Conservation (phyloP, 2,329 filamentous ascomycete genomes). For the Trichophyton benhamiae region DNA sequence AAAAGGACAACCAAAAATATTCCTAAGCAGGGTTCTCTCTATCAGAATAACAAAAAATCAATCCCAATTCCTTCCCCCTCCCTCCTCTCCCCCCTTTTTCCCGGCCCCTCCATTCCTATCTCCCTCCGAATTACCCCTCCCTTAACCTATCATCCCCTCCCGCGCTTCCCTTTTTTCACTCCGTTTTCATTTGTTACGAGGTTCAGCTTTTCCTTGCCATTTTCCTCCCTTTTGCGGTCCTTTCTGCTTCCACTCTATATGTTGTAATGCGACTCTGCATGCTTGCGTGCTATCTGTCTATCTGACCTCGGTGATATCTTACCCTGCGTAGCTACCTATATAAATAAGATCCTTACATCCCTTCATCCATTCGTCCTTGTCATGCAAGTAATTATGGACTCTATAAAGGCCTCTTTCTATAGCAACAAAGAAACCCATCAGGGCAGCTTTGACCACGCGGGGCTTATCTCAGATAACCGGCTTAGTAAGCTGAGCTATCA, state of each 20-base stretch:
- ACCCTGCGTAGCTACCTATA: not conserved
- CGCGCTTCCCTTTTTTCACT: not conserved
- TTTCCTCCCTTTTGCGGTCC: not conserved
- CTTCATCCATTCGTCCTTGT: not conserved
- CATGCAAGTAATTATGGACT: no score
- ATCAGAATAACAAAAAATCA: no score
- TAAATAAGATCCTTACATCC: not conserved
- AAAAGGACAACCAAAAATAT: no score
- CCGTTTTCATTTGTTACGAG: constrained; percentile 1
- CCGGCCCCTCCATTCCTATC: not conserved
- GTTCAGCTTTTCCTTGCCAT: not conserved
- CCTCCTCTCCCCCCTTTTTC: not conserved
- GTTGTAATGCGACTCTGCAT: constrained; percentile 1
- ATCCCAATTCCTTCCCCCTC: no score
- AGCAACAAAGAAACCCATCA: no score
- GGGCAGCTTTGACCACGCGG: not conserved
- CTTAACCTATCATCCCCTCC: not conserved
- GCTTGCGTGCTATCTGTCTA: not conserved
- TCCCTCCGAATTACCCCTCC: not conserved
- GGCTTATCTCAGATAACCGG: not conserved
- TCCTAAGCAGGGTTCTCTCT: no score
- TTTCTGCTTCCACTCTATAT: not conserved
- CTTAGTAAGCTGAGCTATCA: not conserved
- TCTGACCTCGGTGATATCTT: not conserved
- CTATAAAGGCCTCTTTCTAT: no score